phyloP scores from a whole-genome alignment of 23 red algal genomes.

The Agarophyton chilense region DNA sequence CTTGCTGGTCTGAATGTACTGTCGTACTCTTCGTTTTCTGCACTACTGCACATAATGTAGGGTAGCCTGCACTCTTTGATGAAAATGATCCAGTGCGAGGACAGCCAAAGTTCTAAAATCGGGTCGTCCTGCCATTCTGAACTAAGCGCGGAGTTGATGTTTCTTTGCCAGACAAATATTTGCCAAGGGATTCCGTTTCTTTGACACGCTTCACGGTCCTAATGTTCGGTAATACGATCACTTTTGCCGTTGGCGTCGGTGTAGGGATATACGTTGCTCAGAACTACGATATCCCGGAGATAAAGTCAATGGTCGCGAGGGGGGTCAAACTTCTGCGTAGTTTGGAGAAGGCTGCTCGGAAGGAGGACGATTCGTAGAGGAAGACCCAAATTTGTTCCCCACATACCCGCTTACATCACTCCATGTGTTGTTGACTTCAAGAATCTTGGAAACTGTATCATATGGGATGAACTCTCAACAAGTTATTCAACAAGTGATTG shows the following conservation, averaged over 20 bases:
- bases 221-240: conserved; percentile 72
- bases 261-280: conserved; percentile 76
- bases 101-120: no score
- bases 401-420: not conserved
- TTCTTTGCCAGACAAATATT: no score
- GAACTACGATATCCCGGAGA: conserved; percentile 81
- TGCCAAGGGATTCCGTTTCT: not conserved
- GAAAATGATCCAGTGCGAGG: no score
- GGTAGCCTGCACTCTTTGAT: no score
- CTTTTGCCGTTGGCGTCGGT: conserved; percentile 57
- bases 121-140: no score
- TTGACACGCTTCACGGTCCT: not conserved
- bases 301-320: conserved; percentile 54
- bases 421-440: not conserved
- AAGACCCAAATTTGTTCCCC: not conserved
- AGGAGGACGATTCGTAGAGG: conserved; percentile 38
- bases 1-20: no score
- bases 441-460: not conserved
- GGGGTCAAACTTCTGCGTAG: conserved; percentile 49
- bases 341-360: conserved; percentile 66
- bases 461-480: not conserved
- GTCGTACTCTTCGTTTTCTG: no score
- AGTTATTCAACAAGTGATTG: not conserved
- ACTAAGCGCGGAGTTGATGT: no score
- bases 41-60: no score